A percentile compares a stretch with the other conserved stretches of the same genome.
These are phyloP conservation scores for Spathaspora hagerdaliae DNA, from an alignment of 805 yeast genomes.

Conservation along the genomic window DNA sequence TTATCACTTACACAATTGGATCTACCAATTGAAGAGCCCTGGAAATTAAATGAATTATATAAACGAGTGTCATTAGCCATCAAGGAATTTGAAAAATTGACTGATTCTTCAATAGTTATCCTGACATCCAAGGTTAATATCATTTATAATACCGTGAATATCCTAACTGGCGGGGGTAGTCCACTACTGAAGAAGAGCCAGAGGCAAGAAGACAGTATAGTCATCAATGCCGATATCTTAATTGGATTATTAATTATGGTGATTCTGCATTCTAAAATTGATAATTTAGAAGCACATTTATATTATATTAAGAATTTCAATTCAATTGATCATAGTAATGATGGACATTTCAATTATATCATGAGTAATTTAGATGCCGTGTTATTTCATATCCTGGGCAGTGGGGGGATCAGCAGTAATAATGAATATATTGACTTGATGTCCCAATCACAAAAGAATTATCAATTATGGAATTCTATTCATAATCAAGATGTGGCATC, in stretches of 20 bases:
- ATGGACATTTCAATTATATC: conserved; percentile 72
- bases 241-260: conserved; percentile 71
- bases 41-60: conserved; percentile 32
- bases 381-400: conserved; percentile 47
- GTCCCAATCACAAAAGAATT: conserved; percentile 44
- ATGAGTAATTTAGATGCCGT: conserved; percentile 84
- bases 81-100: conserved; percentile 43
- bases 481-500: conserved; percentile 21
- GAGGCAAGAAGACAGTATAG: not conserved
- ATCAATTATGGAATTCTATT: conserved; percentile 51
- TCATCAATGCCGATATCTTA: conserved; percentile 63
- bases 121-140: conserved; percentile 46
- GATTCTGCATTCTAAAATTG: conserved; percentile 57
- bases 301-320: conserved; percentile 63
- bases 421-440: conserved; percentile 33
- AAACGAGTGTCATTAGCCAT: conserved; percentile 49
- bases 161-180: conserved; percentile 33
- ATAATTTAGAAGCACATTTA: conserved; percentile 58
- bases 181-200: not conserved
- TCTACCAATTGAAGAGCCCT: conserved; percentile 36
- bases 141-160: conserved; percentile 49
- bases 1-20: conserved; percentile 52
- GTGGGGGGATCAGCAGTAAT: conserved; percentile 12
- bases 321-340: conserved; percentile 22
- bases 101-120: conserved; percentile 35